These are phyloP conservation scores for Penicillium cinerascens DNA, from an alignment of 495 filamentous ascomycete genomes.

Conservation along the genomic window DNA sequence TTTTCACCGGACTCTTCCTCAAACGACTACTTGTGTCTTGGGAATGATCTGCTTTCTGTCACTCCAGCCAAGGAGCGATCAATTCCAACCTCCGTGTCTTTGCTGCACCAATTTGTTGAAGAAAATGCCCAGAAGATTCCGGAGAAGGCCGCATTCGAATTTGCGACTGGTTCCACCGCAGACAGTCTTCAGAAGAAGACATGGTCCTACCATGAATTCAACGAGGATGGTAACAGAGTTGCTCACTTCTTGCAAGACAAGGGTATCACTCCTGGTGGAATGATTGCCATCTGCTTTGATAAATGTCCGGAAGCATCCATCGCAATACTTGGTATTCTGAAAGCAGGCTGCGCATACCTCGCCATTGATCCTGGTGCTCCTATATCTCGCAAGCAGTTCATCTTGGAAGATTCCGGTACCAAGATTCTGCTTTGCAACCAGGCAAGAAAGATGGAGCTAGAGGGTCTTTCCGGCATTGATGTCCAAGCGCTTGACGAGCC, in stretches of 20 bases:
- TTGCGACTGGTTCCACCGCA: conserved; percentile 28
- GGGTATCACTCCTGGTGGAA: conserved; percentile 28
- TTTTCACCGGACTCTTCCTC: conserved; percentile 22
- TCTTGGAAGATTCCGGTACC: conserved; percentile 34
- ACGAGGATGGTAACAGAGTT: conserved; percentile 36
- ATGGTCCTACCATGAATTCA: conserved; percentile 37
- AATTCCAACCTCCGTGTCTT: conserved; percentile 19
- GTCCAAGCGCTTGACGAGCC: conserved; percentile 33
- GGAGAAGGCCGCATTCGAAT: conserved; percentile 40
- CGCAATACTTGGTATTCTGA: conserved; percentile 43
- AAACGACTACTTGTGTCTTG: conserved; percentile 17
- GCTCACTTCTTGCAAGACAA: conserved; percentile 34
- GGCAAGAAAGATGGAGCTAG: conserved; percentile 10
- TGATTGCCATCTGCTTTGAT: conserved; percentile 43
- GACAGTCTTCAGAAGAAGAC: conserved; percentile 28
- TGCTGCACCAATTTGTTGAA: conserved; percentile 47
- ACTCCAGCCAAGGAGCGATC: conserved; percentile 47
- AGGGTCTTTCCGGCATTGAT: conserved; percentile 19
- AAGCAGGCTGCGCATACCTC: conserved; percentile 71
- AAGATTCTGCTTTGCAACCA: conserved; percentile 23
- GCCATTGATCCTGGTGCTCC: conserved; percentile 53
- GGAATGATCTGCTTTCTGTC: conserved; percentile 27
- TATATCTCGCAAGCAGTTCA: conserved; percentile 41
- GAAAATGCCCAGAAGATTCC: conserved; percentile 32
- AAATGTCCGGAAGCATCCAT: conserved; percentile 42